A percentile compares a stretch with the other conserved stretches of the same genome.
Evolutionary conservation across 345 rosid genomes (phyloP).

Genomic region (Dipteronia sinensis): DNA sequence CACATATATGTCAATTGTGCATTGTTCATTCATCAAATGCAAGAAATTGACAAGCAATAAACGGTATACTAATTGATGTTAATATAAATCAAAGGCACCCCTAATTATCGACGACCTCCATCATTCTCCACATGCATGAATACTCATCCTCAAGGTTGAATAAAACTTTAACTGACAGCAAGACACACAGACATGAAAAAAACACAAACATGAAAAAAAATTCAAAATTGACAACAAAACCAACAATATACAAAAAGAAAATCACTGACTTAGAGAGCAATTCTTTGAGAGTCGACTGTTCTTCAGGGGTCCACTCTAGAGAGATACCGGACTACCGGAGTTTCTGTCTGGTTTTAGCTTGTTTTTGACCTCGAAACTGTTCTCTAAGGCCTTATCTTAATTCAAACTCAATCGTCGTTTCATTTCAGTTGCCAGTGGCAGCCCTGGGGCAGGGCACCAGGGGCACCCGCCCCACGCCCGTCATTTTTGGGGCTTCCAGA

Average conservation of each 20-base stretch:
- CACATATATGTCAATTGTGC: not conserved
- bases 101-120: not conserved
- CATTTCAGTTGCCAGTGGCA: too few species aligned
- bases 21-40: not conserved
- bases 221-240: not conserved
- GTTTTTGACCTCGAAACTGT: too few species aligned
- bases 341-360: too few species aligned
- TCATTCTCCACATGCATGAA: not conserved
- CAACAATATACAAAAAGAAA: not conserved
- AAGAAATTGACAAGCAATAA: not conserved
- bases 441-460: too few species aligned
- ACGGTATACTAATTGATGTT: not conserved
- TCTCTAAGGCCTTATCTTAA: too few species aligned
- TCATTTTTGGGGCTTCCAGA: too few species aligned
- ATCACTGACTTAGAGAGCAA: conserved; percentile 55
- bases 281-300: conserved; percentile 69
- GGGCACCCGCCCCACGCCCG: too few species aligned
- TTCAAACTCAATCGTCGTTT: too few species aligned
- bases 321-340: conserved; percentile 76
- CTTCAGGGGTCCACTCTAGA: conserved; percentile 66
- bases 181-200: not conserved
- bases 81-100: not conserved
- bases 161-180: not conserved
- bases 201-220: too few species aligned
- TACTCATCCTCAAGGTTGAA: not conserved